Base-by-base conservation (phyloP, 768 basidiomycete genomes). In the Hortiboletus flavorubellus region DNA sequence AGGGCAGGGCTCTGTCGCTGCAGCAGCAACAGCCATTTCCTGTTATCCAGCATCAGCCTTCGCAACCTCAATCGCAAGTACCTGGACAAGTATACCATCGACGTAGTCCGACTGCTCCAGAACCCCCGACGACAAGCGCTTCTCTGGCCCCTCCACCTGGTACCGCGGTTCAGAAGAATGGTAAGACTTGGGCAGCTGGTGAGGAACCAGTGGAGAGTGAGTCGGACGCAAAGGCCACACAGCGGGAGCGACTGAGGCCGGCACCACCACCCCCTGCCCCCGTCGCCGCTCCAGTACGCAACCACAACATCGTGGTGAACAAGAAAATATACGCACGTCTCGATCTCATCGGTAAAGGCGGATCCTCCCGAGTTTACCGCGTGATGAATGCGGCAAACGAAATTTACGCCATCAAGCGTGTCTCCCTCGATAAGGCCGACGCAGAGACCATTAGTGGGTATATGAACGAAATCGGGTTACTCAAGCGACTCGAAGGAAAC, bases 401-500 rank as follows among this genome's bases (percentile, higher is more conserved):
- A 64, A 78, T 98, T 35, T 93, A 83, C 64, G 96, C 96, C 10
- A 81, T 99, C 68, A 99, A 99, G 70, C 86, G 89, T 51, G 95
- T 98, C 37, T 83, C 89, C 15, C 77, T 98, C 21, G 93, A 96
- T 69, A 87, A 87, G 67, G 88, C 89, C 7, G 96, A 98, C 61
- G 70, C 83, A 3, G 94, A 97, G 59, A 91, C 93, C 18, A 87
- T 96, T 75, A 84, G 79, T 56, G 89, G 92, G 14, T 99, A 96
- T 72, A 89, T 93, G 83, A 98, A 98, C 69, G 96, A 99, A 77
- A 98, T 98, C 55, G 84, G 87, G 11, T 75, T 99, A 46, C 79
- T 99, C 37, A 92, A 93, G 66, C 85, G 94, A n/a, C 78, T 99
- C n/a, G 85, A 87, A 35, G 97, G 96, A 31, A 96, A 98, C 69